Evolutionary conservation across 306 rosid genomes (phyloP).

Genomic region (Quercus wislizeni): DNA sequence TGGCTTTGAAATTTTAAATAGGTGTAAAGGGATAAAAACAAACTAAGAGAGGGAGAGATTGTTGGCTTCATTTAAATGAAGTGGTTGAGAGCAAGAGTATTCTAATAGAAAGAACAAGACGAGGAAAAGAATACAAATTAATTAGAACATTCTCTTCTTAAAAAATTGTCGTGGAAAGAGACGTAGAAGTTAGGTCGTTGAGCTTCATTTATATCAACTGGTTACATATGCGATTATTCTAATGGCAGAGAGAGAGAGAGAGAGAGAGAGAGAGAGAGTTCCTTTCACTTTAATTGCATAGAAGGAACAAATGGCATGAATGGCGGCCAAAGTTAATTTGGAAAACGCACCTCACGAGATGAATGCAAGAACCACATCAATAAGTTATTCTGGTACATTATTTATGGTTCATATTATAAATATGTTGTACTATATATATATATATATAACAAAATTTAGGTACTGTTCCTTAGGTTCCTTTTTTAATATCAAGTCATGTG

Average conservation of each 20-base stretch:
- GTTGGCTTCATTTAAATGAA: constrained; percentile 19
- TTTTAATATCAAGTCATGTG: too few relatives aligned
- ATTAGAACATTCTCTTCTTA: constrained; percentile 12
- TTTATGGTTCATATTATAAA: not conserved
- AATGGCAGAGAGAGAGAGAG: constrained; percentile 7
- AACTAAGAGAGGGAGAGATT: not conserved
- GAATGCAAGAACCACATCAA: not conserved
- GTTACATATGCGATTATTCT: constrained; percentile 22
- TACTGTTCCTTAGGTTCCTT: fast-evolving
- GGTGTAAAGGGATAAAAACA: not conserved
- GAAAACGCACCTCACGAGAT: not conserved
- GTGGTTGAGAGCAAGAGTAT: constrained; percentile 33
- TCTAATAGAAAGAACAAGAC: constrained; percentile 15
- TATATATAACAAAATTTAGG: too few relatives aligned
- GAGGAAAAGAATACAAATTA: constrained; percentile 7
- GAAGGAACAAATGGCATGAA: not conserved
- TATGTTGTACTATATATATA: too few relatives aligned
- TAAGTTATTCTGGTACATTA: not conserved
- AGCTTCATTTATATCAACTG: constrained; percentile 39
- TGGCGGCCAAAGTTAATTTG: not conserved
- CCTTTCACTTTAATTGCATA: not conserved
- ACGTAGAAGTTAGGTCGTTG: constrained; percentile 22
- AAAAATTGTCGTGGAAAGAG: constrained; percentile 12
- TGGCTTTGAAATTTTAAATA: not conserved
- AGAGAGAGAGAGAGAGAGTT: not conserved